phyloP scores from a whole-genome alignment of 2,329 filamentous ascomycete species.

The Fusarium tricinctum region DNA sequence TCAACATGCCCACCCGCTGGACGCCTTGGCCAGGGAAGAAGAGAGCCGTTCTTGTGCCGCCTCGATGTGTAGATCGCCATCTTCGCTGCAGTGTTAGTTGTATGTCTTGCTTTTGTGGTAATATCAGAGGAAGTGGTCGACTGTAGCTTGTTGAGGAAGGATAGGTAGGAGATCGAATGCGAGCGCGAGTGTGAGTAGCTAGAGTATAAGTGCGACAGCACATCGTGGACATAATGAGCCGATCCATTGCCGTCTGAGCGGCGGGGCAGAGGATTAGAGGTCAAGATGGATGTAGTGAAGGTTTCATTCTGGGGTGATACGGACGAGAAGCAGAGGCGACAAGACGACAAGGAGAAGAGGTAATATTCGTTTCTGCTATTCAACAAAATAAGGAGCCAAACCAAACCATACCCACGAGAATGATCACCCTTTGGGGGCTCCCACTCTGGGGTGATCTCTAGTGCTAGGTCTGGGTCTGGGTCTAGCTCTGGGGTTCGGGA shows the following conservation, averaged over 20 bases:
- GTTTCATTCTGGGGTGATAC: conserved; percentile 38
- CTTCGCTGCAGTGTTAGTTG: conserved; percentile 28
- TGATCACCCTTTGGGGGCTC: conserved; percentile 34
- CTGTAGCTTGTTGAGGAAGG: conserved; percentile 8
- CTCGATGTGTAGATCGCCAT: conserved; percentile 53
- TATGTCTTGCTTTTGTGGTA: conserved; percentile 8
- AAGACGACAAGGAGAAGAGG: not conserved
- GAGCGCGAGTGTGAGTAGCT: conserved; percentile 11
- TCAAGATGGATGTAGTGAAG: conserved; percentile 42
- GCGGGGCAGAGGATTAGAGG: conserved; percentile 39
- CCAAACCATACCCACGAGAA: conserved; percentile 22
- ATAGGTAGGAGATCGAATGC: conserved; percentile 13
- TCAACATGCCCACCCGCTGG: conserved; percentile 89
- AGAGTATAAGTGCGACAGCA: conserved; percentile 45
- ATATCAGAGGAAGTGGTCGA: conserved; percentile 20
- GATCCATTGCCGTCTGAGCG: conserved; percentile 52
- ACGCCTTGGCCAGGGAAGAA: conserved; percentile 85
- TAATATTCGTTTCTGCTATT: not conserved
- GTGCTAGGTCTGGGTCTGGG: conserved; percentile 31
- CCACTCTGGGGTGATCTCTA: conserved; percentile 4
- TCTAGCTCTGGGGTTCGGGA: conserved; percentile 42
- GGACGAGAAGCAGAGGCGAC: not conserved
- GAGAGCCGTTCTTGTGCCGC: conserved; percentile 66
- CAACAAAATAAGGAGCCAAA: conserved; percentile 9
- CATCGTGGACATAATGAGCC: conserved; percentile 49